Base-by-base conservation (phyloP, 2,329 filamentous ascomycete genomes). In the Penicillium sp. region DNA sequence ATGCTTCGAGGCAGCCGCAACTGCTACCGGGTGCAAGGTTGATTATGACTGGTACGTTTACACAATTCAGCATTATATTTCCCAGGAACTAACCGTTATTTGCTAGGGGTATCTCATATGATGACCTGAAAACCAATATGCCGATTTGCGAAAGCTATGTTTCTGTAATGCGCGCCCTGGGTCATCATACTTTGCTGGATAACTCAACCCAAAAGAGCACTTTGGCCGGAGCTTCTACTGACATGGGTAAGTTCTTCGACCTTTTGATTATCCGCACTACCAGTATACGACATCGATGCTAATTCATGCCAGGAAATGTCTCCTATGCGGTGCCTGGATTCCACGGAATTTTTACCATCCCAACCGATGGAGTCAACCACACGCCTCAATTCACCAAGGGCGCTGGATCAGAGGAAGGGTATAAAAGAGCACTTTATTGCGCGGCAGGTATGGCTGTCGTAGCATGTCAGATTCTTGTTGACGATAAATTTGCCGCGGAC, bases 321-420 rank as follows among this genome's bases (percentile, higher is more conserved):
- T 67, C 82, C 69, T 72, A 81, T 77, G 65, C 62, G 44, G 34
- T 73, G 75, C 38, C 72, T 59, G 43, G 75, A 58, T 61, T 71
- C 55, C 38, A 70, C 62, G 40, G 64, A 18, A 48, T 77, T 75
- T 57, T 85, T 53, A 72, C 70, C 14, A 75, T 81, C 3, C 76
- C 78, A 0, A 70, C 72, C 3, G 72, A 74, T 2, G 75, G 75
- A 1, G 77, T 79, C 0, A 81, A 82, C 16, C 83, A 83, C 55
- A 86, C 77, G 7, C 76, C 78, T 0, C 76, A 78, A 0, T 86
- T 83, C 59, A 78, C 80, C 8, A 67, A 71, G 3, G 78, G 81
- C 0, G 76, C 81, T 0, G 80, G 81, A 4, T 83, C 78, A 0
- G 71, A 69, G 22, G 72, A 73, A 14, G 78, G 79, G 0, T 82